phyloP scores from a whole-genome alignment of 2,329 filamentous ascomycete genomes.

The Xylaria arbuscula region DNA sequence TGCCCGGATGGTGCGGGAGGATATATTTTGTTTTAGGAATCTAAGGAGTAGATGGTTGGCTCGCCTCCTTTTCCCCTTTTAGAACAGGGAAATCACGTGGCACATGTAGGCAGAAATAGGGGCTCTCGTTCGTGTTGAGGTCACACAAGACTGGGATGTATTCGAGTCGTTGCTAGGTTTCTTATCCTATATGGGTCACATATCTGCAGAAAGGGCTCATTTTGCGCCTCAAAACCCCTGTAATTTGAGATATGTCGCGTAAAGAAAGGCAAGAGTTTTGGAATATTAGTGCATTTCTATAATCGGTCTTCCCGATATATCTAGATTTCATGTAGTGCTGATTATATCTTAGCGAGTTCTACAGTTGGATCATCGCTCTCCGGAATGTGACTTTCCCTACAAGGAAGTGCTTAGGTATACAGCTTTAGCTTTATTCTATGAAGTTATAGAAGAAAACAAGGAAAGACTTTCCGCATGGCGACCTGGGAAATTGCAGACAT shows the following conservation, averaged over 20 bases:
- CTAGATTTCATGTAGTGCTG: neutral
- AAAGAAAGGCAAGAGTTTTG: neutral
- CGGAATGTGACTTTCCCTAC: neutral
- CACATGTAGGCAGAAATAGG: neutral
- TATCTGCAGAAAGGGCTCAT: neutral
- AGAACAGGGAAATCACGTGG: neutral
- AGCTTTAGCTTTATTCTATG: no score
- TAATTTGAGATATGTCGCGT: neutral
- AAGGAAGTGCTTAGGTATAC: no score
- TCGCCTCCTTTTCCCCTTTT: neutral
- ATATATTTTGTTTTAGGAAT: neutral
- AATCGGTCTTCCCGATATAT: neutral
- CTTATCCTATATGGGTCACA: neutral
- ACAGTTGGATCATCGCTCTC: conserved; percentile 12
- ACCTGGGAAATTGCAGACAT: neutral
- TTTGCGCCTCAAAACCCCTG: neutral
- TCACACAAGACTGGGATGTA: conserved; percentile 11
- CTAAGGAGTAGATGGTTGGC: neutral
- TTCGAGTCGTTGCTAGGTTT: neutral
- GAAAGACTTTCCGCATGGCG: no score
- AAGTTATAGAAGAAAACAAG: neutral
- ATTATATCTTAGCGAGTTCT: conserved; percentile 2
- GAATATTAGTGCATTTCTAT: neutral
- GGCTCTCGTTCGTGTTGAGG: neutral
- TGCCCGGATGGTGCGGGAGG: neutral